Percentiles rank a stretch among this genome's conserved stretches.
phyloP scores from a whole-genome alignment of 768 basidiomycete genomes.

The Rhizopogon roseolus region DNA sequence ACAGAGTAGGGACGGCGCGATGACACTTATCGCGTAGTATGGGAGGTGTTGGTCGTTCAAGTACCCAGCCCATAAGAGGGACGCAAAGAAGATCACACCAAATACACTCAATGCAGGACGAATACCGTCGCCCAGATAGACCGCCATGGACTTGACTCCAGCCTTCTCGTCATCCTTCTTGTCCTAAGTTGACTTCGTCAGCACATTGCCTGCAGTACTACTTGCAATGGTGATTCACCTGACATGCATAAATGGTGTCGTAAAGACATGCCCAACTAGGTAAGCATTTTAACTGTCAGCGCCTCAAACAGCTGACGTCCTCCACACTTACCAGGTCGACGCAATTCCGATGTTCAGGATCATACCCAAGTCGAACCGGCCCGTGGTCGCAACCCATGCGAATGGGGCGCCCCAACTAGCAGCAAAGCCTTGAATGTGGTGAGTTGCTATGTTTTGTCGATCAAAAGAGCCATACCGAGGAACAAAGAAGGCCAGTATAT shows the following conservation, averaged over 20 bases:
- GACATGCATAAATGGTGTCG: slow-evolving; percentile 74
- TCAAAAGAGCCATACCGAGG: slow-evolving; percentile 13
- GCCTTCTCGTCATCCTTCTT: slow-evolving; percentile 66
- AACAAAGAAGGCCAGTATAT: slow-evolving; percentile 26
- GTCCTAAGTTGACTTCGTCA: slow-evolving; percentile 53
- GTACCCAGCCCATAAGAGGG: slow-evolving; percentile 48
- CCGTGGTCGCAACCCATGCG: not conserved
- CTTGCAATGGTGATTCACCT: slow-evolving; percentile 30
- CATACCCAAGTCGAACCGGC: not conserved
- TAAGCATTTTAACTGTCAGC: not conserved
- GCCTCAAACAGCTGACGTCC: too few species aligned
- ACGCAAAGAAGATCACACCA: slow-evolving; percentile 44
- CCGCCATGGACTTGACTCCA: slow-evolving; percentile 74
- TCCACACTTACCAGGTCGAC: not conserved
- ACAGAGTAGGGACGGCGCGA: not conserved
- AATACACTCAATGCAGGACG: slow-evolving; percentile 51
- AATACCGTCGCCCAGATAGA: slow-evolving; percentile 61
- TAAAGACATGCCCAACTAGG: slow-evolving; percentile 2
- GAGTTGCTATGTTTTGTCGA: not conserved
- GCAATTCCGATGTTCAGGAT: not conserved
- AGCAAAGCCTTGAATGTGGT: not conserved
- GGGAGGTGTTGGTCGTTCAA: slow-evolving; percentile 42
- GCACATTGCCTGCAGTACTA: too few species aligned
- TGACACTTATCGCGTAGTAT: not conserved
- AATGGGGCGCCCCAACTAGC: not conserved